phyloP scores from a whole-genome alignment of 805 yeast species.

The Priceomyces haplophilus region DNA sequence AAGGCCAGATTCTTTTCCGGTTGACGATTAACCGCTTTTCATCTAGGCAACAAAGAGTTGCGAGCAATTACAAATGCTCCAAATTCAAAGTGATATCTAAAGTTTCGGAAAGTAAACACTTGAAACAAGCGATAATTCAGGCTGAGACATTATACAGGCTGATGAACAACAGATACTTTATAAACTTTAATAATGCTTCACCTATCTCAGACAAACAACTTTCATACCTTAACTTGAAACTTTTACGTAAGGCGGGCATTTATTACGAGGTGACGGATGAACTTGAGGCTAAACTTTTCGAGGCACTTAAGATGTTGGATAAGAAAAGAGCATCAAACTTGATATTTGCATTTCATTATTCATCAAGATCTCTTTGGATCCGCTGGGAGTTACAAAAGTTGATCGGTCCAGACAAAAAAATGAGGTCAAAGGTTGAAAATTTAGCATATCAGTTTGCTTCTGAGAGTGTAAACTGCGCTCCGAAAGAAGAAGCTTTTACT shows the following conservation, averaged over 20 bases:
- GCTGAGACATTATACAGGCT: conserved; percentile 14
- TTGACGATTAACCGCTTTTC: conserved; percentile 14
- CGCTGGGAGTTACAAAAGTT: conserved; percentile 30
- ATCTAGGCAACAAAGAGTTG: conserved; percentile 11
- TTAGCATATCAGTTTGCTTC: not conserved
- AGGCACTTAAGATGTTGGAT: conserved; percentile 10
- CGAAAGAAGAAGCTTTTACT: not conserved
- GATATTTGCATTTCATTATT: conserved; percentile 30
- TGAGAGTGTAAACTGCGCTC: not conserved
- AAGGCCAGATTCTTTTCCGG: conserved; percentile 8
- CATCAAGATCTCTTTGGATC: conserved; percentile 22
- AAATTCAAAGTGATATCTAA: conserved; percentile 8
- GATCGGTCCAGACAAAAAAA: conserved; percentile 23
- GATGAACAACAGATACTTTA: not conserved
- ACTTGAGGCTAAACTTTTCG: conserved; percentile 8
- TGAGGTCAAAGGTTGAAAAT: conserved; percentile 3
- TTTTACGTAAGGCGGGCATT: conserved; percentile 8
- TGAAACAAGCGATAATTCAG: conserved; percentile 16
- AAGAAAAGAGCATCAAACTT: conserved; percentile 18
- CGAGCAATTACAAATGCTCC: conserved; percentile 20
- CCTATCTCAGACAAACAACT: conserved; percentile 15
- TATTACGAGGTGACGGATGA: conserved; percentile 8
- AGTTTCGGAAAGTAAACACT: conserved; percentile 9
- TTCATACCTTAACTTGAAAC: conserved; percentile 9
- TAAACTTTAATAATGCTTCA: conserved; percentile 1